Evolutionary conservation across 805 yeast species (phyloP).

Genomic region (Saturnispora quitensis): DNA sequence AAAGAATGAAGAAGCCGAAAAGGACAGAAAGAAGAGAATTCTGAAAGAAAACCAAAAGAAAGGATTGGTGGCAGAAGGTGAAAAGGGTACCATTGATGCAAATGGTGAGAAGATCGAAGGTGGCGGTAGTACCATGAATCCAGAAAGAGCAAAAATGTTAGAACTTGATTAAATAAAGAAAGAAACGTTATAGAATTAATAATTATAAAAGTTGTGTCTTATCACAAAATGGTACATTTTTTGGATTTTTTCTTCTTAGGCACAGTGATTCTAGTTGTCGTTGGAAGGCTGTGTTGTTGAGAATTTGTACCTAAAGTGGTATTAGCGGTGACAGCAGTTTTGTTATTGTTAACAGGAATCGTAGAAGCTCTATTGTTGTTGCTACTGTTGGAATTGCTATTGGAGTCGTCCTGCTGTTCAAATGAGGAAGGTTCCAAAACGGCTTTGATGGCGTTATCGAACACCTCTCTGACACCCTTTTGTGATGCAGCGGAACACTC

Average conservation of each 20-base stretch:
- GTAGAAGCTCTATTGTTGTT: background rate
- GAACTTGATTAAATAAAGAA: constrained; percentile 3
- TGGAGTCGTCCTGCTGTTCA: background rate
- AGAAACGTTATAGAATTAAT: constrained; percentile 6
- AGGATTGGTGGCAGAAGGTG: constrained; percentile 24
- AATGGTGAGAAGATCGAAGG: constrained; percentile 5
- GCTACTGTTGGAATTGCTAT: background rate
- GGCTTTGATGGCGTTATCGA: constrained; percentile 70
- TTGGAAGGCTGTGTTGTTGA: background rate
- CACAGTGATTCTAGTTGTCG: constrained; percentile 10
- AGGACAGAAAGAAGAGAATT: constrained; percentile 56
- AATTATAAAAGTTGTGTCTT: background rate
- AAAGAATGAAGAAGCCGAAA: constrained; percentile 68
- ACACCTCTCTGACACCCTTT: constrained; percentile 74
- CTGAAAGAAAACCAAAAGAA: constrained; percentile 35
- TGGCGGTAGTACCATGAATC: constrained; percentile 41
- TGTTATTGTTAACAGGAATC: background rate
- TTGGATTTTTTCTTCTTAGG: constrained; percentile 34
- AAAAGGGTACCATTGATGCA: constrained; percentile 6
- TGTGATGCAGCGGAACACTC: constrained; percentile 92
- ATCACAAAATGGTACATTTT: constrained; percentile 39
- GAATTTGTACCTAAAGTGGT: background rate
- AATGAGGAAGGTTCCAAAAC: constrained; percentile 34
- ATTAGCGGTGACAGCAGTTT: constrained; percentile 10
- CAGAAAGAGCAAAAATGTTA: constrained; percentile 45